Evolutionary conservation across 2,329 filamentous ascomycete species (phyloP), one percentile per base, ranked within the genome.

Genomic region (Talaromyces sp.): DNA sequence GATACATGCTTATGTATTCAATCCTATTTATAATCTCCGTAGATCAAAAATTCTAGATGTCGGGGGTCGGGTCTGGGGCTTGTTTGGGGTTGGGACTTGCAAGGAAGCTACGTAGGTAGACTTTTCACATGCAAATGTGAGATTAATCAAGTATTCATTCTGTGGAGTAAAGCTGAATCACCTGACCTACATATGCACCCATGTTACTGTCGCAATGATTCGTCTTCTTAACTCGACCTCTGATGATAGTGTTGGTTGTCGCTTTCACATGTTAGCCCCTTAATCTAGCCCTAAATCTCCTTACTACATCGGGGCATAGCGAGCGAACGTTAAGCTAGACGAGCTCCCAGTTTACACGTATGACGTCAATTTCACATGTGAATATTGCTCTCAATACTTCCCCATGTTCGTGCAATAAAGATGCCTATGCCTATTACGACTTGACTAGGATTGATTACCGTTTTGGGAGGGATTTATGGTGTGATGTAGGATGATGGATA

Each of bases 321-420:
- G 2, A 31, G 25, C 49, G 25, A 53, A 8, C 49, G 11, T n/a
- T 17, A 11, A 47, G 45, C 25, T 29, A 25, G 22, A 25, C 45
- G 27, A 27, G 1, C 2, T 2, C 25, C 25, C 3, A 8, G 3
- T 53, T 53, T 29, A 29, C 5, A 29, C 5, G 25, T 51, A 11
- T 56, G 53, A 56, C 31, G 53, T 56, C 53, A 56, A 38, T 8
- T 56, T 56, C 53, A 56, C 53, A 56, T 56, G 53, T 25, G 11
- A 53, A 54, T 38, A 3, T 19, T 1, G 8, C 19, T 25, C n/a
- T 27, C 25, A 51, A 15, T 8, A 36, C 36, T 10, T 54, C 27
- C 49, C n/a, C 29, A 8, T 54, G 51, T 22, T 34, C 7, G 17
- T 54, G 4, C 22, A 51, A 17, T 10, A 15, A 27, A 15, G 15